Conservation (phyloP, 805 yeast genomes). For the Pichia insulana region DNA sequence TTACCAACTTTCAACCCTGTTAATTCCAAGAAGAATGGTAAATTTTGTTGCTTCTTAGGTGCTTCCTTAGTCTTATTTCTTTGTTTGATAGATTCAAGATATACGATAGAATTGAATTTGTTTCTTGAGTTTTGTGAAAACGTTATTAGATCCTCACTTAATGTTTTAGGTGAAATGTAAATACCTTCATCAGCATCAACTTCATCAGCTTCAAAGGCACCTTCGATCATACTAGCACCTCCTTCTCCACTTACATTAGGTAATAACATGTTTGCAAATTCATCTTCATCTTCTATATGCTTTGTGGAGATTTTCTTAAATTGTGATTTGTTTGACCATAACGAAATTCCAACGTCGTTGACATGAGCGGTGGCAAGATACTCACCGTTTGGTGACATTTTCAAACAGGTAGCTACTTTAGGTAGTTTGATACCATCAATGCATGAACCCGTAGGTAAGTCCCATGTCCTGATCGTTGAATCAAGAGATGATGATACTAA, state of each 20-base stretch:
- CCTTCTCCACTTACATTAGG: constrained; percentile 79
- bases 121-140: constrained; percentile 69
- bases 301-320: constrained; percentile 69
- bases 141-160: constrained; percentile 56
- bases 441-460: constrained; percentile 92
- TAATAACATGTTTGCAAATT: constrained; percentile 51
- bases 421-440: constrained; percentile 81
- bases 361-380: constrained; percentile 90
- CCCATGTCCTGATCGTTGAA: constrained; percentile 91
- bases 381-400: constrained; percentile 83
- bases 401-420: constrained; percentile 70
- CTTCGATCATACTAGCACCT: constrained; percentile 62
- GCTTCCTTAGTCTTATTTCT: constrained; percentile 88
- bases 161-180: constrained; percentile 53
- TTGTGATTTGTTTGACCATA: constrained; percentile 91
- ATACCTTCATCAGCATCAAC: constrained; percentile 23
- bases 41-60: constrained; percentile 72
- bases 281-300: constrained; percentile 66
- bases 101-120: constrained; percentile 68
- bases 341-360: constrained; percentile 74
- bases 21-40: constrained; percentile 71
- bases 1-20: constrained; percentile 65
- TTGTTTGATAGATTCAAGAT: constrained; percentile 74
- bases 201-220: constrained; percentile 50
- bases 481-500: constrained; percentile 76